Evolutionary conservation across 352 stramenopile species (phyloP).

Genomic region (Phytophthora tubulina): DNA sequence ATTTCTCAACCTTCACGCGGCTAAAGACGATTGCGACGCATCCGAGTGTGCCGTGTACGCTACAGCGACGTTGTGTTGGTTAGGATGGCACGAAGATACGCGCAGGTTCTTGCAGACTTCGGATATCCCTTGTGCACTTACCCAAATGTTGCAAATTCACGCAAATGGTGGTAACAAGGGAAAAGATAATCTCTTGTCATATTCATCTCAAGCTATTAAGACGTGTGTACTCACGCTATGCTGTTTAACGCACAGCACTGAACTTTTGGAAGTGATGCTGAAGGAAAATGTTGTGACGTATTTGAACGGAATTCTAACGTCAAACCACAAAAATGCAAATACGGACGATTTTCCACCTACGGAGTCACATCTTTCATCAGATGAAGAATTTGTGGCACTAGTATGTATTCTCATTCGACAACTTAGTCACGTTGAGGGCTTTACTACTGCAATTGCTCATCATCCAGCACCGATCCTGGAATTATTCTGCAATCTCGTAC

Average conservation of each 20-base stretch:
- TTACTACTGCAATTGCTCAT: constrained; percentile 18
- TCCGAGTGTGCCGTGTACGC: constrained; percentile 51
- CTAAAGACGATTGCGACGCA: constrained; percentile 36
- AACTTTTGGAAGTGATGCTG: constrained; percentile 64
- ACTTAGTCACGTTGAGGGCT: constrained; percentile 51
- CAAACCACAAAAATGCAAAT: not conserved
- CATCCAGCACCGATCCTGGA: constrained; percentile 38
- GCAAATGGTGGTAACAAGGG: not conserved
- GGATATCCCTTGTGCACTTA: constrained; percentile 47
- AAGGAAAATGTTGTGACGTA: constrained; percentile 48
- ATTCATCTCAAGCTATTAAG: constrained; percentile 45
- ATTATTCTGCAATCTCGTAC: constrained; percentile 61
- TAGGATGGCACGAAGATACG: constrained; percentile 75
- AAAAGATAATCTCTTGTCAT: constrained; percentile 14
- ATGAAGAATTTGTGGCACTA: constrained; percentile 55
- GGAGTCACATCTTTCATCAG: constrained; percentile 20
- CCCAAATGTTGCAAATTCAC: constrained; percentile 46
- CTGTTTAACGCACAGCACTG: constrained; percentile 53
- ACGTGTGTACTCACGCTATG: constrained; percentile 69
- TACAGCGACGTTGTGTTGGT: constrained; percentile 57
- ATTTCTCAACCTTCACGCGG: constrained; percentile 43
- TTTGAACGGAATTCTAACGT: constrained; percentile 49
- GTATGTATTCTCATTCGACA: constrained; percentile 71
- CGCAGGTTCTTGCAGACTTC: constrained; percentile 41
- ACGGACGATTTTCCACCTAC: not conserved